Percentiles rank a stretch among this genome's conserved stretches.
These are phyloP conservation scores for Fusarium haematococcum DNA, from an alignment of 2,329 filamentous ascomycete species.

Conservation along the genomic window DNA sequence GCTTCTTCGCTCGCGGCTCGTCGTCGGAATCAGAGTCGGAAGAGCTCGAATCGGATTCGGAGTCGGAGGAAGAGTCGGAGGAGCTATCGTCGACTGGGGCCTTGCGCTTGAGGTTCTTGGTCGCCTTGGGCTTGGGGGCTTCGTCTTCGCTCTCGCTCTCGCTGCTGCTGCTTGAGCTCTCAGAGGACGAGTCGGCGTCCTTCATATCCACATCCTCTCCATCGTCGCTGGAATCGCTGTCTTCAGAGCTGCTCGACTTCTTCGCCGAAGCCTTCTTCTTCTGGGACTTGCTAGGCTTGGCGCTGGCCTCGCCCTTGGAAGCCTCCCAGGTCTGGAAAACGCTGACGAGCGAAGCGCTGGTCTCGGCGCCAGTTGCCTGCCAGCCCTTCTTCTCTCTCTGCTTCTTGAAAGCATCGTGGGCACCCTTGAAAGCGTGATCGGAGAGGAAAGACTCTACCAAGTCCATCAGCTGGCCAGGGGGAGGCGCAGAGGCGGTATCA, in stretches of 20 bases:
- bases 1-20: conserved; percentile 66
- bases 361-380: conserved; percentile 41
- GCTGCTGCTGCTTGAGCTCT: conserved; percentile 47
- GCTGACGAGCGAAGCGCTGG: conserved; percentile 58
- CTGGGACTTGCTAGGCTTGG: conserved; percentile 36
- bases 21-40: conserved; percentile 51
- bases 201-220: conserved; percentile 61
- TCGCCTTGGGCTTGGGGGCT: conserved; percentile 32
- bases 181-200: conserved; percentile 54
- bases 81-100: conserved; percentile 49
- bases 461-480: conserved; percentile 72
- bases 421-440: conserved; percentile 72
- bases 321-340: conserved; percentile 65
- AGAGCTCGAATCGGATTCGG: conserved; percentile 44
- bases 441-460: conserved; percentile 75
- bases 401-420: conserved; percentile 72
- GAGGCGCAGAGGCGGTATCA: conserved; percentile 44
- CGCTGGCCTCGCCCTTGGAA: conserved; percentile 29
- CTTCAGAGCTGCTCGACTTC: conserved; percentile 19
- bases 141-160: conserved; percentile 42
- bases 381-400: conserved; percentile 68
- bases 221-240: conserved; percentile 47
- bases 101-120: conserved; percentile 56
- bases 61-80: conserved; percentile 53
- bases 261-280: conserved; percentile 40